Percentiles rank a stretch among this genome's conserved stretches.
These are phyloP conservation scores for Podila epicladia DNA, from an alignment of 192 early-diverging fungal genomes.

Conservation along the genomic window DNA sequence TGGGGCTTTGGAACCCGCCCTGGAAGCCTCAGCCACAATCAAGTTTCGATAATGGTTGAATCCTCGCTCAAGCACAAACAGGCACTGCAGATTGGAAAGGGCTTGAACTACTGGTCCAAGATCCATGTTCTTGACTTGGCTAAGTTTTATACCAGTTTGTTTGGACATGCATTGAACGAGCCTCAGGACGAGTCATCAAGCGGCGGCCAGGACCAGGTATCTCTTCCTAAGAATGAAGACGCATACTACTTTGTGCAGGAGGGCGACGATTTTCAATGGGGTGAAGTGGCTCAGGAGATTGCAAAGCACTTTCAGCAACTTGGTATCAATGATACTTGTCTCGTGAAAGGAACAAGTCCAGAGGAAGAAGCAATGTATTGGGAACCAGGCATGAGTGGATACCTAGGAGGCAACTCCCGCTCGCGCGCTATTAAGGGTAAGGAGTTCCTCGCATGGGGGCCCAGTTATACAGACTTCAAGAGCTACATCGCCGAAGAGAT, in stretches of 20 bases:
- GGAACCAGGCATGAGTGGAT: not conserved
- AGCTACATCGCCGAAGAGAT: constrained; percentile 25
- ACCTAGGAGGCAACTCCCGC: constrained; percentile 31
- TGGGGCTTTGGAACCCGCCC: not conserved
- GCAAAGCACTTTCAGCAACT: constrained; percentile 14
- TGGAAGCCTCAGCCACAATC: not conserved
- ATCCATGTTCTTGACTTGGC: constrained; percentile 38
- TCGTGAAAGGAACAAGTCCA: not conserved
- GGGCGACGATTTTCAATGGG: constrained; percentile 21
- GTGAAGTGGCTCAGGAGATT: constrained; percentile 32
- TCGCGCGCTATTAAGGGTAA: constrained; percentile 23
- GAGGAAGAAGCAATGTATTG: constrained; percentile 24
- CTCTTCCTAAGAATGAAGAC: constrained; percentile 43
- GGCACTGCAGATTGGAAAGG: constrained; percentile 32
- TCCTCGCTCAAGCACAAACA: constrained; percentile 9
- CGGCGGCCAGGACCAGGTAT: not conserved
- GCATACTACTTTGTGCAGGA: constrained; percentile 36
- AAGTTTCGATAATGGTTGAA: not conserved
- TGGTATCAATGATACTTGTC: constrained; percentile 17
- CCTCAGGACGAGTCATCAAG: constrained; percentile 8
- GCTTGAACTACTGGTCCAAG: constrained; percentile 38
- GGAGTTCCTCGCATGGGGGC: constrained; percentile 33
- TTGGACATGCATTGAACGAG: constrained; percentile 27
- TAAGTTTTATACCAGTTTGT: constrained; percentile 19
- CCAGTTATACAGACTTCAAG: constrained; percentile 27